Conservation (phyloP, 495 filamentous ascomycete genomes). For the Saxophila tyrrhenica region DNA sequence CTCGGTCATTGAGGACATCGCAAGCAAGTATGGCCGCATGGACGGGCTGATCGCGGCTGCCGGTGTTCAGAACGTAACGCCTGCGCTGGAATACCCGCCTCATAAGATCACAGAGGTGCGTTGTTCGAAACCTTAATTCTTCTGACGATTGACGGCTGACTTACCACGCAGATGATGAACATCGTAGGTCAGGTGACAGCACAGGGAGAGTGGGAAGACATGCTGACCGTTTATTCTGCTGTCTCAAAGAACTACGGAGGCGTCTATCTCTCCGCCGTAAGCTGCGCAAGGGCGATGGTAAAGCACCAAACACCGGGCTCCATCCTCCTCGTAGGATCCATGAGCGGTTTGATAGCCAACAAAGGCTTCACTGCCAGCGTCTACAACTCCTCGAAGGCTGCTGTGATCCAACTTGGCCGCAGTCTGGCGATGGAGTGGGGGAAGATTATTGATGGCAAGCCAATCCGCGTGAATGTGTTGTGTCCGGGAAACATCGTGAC, state of each 20-base stretch:
- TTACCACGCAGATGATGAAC: background rate
- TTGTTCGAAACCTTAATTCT: too few relatives aligned
- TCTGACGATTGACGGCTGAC: background rate
- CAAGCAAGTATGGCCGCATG: conserved; percentile 42
- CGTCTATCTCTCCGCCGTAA: conserved; percentile 62
- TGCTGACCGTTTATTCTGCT: too few relatives aligned
- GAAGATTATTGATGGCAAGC: conserved; percentile 32
- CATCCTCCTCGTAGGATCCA: conserved; percentile 62
- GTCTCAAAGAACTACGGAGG: conserved; percentile 77
- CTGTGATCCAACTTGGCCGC: conserved; percentile 52
- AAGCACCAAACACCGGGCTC: conserved; percentile 58
- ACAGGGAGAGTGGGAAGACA: too few relatives aligned
- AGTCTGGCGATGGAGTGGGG: conserved; percentile 66
- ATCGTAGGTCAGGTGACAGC: too few relatives aligned
- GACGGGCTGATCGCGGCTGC: conserved; percentile 71
- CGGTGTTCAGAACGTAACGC: conserved; percentile 58
- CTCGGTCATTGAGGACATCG: conserved; percentile 40
- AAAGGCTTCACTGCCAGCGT: conserved; percentile 55
- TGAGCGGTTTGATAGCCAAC: conserved; percentile 64
- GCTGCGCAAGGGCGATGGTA: conserved; percentile 65
- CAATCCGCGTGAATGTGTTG: conserved; percentile 56
- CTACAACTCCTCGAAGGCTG: conserved; percentile 61
- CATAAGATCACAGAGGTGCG: conserved; percentile 46
- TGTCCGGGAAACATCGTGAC: conserved; percentile 63
- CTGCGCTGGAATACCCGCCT: conserved; percentile 57